phyloP scores from a whole-genome alignment of 768 basidiomycete species.

The Cubamyces lactineus region DNA sequence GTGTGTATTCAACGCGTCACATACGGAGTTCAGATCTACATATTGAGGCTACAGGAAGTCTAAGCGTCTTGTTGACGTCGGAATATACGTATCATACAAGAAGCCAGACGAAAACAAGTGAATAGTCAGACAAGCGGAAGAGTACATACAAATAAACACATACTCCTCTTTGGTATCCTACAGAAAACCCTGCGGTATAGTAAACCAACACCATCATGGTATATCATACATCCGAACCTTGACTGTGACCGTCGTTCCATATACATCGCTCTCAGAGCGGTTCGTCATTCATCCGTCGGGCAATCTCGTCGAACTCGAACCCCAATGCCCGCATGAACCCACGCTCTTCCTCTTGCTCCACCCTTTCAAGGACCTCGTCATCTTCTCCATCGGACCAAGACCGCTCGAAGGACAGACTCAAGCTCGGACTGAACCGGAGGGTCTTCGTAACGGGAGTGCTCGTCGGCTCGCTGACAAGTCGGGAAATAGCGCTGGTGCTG shows the following conservation, averaged over 20 bases:
- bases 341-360: slow-evolving; percentile 29
- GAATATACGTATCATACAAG: too few relatives aligned
- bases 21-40: too few relatives aligned
- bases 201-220: not conserved
- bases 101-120: too few relatives aligned
- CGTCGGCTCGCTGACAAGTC: slow-evolving; percentile 8
- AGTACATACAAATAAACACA: not conserved
- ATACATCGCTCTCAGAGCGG: slow-evolving; percentile 1
- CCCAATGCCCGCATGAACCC: slow-evolving; percentile 31
- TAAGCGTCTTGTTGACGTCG: too few relatives aligned
- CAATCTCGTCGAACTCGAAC: slow-evolving; percentile 30
- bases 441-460: slow-evolving; percentile 20
- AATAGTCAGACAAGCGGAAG: not conserved
- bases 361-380: slow-evolving; percentile 1
- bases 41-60: too few relatives aligned
- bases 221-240: not conserved
- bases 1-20: too few relatives aligned
- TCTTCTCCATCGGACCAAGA: slow-evolving; percentile 12
- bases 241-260: not conserved
- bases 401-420: slow-evolving; percentile 17
- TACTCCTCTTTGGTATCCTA: not conserved
- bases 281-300: slow-evolving; percentile 14
- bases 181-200: not conserved
- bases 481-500: slow-evolving; percentile 5
- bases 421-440: slow-evolving; percentile 20